Percentiles rank a stretch among this genome's conserved stretches.
These are phyloP conservation scores for Hypoxylon sp. DNA, from an alignment of 2,329 filamentous ascomycete genomes.

Conservation along the genomic window DNA sequence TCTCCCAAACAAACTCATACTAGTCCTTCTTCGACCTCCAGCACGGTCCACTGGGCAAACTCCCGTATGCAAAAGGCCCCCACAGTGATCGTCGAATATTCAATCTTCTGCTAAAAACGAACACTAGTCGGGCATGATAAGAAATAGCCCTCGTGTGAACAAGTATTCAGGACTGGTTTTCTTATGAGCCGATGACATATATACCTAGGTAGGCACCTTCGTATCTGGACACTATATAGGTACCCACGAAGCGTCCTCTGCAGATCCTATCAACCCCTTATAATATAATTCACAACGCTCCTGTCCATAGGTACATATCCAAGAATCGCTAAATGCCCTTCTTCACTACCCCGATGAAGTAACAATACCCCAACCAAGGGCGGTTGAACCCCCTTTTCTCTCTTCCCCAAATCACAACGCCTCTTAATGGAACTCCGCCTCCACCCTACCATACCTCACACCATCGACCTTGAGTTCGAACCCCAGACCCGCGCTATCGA, in stretches of 20 bases:
- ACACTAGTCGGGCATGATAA: background rate
- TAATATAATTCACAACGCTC: background rate
- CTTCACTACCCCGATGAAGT: background rate
- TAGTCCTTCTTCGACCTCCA: background rate
- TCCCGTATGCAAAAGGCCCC: background rate
- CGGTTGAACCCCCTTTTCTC: background rate
- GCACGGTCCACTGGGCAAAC: background rate
- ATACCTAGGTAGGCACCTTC: background rate
- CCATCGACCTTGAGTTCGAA: conserved; percentile 87
- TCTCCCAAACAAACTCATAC: background rate
- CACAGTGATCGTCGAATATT: background rate
- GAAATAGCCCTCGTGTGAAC: background rate
- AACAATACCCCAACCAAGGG: background rate
- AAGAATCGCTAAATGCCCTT: background rate
- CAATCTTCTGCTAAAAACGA: background rate
- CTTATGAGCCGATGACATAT: background rate
- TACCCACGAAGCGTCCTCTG: background rate
- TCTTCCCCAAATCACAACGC: background rate
- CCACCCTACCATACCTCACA: conserved; percentile 81
- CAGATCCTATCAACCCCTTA: background rate
- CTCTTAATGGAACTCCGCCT: conserved; percentile 81
- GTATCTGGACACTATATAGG: background rate
- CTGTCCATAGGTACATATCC: background rate
- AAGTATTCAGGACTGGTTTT: background rate
- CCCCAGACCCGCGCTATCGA: conserved; percentile 81